These are phyloP conservation scores for Gentiana macrophylla DNA, from an alignment of 257 asterid species.

Conservation along the genomic window DNA sequence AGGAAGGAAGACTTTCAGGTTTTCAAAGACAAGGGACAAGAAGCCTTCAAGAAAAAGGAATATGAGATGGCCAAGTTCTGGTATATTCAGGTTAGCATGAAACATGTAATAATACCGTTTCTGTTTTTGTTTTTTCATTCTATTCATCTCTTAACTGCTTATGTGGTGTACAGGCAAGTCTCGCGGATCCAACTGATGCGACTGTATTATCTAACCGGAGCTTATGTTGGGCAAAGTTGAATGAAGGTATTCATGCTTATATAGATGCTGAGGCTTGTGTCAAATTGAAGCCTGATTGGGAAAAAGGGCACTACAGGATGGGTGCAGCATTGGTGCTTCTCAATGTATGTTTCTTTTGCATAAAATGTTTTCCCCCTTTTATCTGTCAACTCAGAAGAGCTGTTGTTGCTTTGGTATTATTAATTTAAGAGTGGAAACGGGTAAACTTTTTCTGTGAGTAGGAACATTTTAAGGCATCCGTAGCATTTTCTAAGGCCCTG, in stretches of 20 bases:
- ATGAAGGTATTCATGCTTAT: slow-evolving; percentile 1
- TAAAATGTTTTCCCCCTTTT: too few species aligned
- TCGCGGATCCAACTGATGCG: slow-evolving; percentile 7
- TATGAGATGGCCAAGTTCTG: slow-evolving; percentile 17
- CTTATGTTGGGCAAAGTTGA: slow-evolving; percentile 3
- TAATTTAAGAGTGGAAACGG: too few species aligned
- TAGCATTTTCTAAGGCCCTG: slow-evolving; percentile 14
- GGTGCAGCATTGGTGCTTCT: slow-evolving; percentile 11
- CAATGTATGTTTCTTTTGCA: background rate
- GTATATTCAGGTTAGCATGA: slow-evolving; percentile 17
- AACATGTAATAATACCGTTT: too few species aligned
- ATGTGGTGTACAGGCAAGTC: slow-evolving; percentile 1
- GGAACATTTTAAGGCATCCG: slow-evolving; percentile 9
- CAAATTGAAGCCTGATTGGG: slow-evolving; percentile 2
- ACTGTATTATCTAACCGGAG: slow-evolving; percentile 5
- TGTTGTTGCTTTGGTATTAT: too few species aligned
- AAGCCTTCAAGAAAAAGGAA: slow-evolving; percentile 9
- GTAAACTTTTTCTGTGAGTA: background rate
- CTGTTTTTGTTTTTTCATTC: too few species aligned
- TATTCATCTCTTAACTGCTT: too few species aligned
- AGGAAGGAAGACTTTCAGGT: background rate
- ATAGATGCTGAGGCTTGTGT: slow-evolving; percentile 7
- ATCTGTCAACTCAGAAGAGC: too few species aligned
- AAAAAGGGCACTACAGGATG: slow-evolving; percentile 9
- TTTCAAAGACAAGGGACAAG: slow-evolving; percentile 5